Base-by-base conservation (phyloP, 2,329 filamentous ascomycete genomes). In the Stagonosporopsis vannaccii region DNA sequence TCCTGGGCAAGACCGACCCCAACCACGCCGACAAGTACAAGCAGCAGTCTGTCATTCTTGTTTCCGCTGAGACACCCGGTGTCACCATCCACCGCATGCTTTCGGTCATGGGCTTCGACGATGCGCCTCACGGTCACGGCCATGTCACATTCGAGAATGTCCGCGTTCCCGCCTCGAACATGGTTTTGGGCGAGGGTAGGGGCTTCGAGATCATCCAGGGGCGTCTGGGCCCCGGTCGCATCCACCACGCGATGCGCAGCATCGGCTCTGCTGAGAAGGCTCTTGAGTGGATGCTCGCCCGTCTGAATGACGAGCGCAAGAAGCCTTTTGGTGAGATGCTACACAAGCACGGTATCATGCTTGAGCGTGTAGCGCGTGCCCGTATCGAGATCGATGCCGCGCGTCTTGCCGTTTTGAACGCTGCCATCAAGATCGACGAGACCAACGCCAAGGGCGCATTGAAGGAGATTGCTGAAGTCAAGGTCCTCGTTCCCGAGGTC, bases 161-260 rank as follows among this genome's bases (percentile, higher is more conserved):
- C 60, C 90, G 94, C 56, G 91, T 99, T 0, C 94, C 94, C 7
- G 87, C 83, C 28, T 81, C 82, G 69, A 95, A 91, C 80, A 89
- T 99, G 72, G 90, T 98, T 11, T 88, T 99, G 3, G 94, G 95
- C 58, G 91, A 95, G 76, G 95, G 95, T 63, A 88, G 91, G 61
- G 95, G 95, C 19, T 99, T 99, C 76, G 95, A 99, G 78, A 97
- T 99, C 73, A 97, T 99, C 73, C 95, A 99, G 77, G 95, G 95
- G 55, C 91, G 95, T 67, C 88, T 99, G 22, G 95, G 95, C 1
- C 95, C 95, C 1, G 95, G 95, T 30, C 90, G 95, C 56, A 98
- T 99, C 74, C 95, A 99, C 81, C 95, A 99, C 80, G 92, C 92
- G 58, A 99, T 99, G 95, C 88, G 95, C 63, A 89, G 87, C 58